phyloP scores from a whole-genome alignment of 108 stramenopile species.

The Skeletonema grethae region DNA sequence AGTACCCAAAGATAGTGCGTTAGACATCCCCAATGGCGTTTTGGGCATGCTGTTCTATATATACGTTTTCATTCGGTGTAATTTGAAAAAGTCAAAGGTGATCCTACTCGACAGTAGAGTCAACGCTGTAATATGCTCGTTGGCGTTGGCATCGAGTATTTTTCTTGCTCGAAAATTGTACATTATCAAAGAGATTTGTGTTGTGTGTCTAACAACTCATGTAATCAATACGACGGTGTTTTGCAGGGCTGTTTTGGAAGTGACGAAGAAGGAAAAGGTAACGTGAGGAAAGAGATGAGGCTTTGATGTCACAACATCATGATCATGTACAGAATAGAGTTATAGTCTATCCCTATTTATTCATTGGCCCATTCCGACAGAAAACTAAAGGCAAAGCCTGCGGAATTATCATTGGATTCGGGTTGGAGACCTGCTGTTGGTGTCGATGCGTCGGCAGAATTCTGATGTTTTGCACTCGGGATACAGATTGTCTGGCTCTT shows the following conservation, averaged over 20 bases:
- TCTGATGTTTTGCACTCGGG: not conserved
- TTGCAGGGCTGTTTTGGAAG: conserved; percentile 30
- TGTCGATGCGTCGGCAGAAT: not conserved
- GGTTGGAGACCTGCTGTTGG: not conserved
- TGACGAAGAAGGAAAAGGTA: not conserved
- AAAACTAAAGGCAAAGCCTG: conserved; percentile 17
- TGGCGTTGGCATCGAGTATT: conserved; percentile 59
- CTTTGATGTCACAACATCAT: not conserved
- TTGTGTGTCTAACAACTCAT: conserved; percentile 77
- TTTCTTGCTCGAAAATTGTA: conserved; percentile 69
- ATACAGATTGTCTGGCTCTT: not conserved
- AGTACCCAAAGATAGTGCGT: conserved; percentile 54
- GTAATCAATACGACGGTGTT: conserved; percentile 61
- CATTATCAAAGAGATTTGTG: conserved; percentile 66
- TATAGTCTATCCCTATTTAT: not conserved
- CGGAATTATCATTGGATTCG: not conserved
- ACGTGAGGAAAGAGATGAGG: not conserved
- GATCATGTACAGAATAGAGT: not conserved
- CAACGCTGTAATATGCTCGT: conserved; percentile 36
- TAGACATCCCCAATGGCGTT: conserved; percentile 79
- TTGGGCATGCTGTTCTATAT: conserved; percentile 72
- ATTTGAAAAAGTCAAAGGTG: not conserved
- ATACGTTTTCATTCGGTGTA: conserved; percentile 33
- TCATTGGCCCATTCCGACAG: conserved; percentile 19
- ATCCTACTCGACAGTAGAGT: conserved; percentile 22